phyloP scores from a whole-genome alignment of 2,329 filamentous ascomycete species.

The Penicillium glabrum region DNA sequence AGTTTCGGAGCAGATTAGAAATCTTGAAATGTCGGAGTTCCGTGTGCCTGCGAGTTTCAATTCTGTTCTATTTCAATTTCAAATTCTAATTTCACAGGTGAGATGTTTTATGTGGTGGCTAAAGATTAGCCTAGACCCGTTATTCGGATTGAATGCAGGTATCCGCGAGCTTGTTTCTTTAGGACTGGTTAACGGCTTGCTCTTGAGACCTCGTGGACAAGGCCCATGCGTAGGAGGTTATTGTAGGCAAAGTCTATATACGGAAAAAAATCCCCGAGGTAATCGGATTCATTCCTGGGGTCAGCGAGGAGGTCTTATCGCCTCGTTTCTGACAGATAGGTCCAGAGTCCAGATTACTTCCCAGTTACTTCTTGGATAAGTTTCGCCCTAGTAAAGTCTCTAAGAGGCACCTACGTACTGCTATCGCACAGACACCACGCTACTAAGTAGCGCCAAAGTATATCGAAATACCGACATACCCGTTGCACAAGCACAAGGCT shows the following conservation, averaged over 20 bases:
- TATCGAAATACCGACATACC: not conserved
- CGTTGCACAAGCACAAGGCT: not conserved
- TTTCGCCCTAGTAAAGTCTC: not conserved
- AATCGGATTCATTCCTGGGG: not conserved
- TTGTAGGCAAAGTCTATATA: not conserved
- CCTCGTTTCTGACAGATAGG: not conserved
- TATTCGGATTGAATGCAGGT: conserved; percentile 10
- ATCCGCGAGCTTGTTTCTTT: conserved; percentile 10
- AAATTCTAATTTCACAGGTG: not conserved
- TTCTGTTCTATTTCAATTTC: not conserved
- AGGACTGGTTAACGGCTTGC: not conserved
- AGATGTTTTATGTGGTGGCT: not conserved
- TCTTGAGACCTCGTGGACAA: not conserved
- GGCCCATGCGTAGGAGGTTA: not conserved
- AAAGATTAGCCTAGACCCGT: not conserved
- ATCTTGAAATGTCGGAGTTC: not conserved
- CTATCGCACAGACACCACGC: not conserved
- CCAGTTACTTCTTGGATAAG: not conserved
- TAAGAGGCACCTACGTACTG: not conserved
- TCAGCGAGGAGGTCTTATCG: not conserved
- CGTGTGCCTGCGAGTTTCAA: not conserved
- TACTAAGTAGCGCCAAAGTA: not conserved
- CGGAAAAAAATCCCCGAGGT: not conserved
- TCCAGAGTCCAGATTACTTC: not conserved
- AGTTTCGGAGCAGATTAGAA: not conserved